phyloP scores from a whole-genome alignment of 2,329 filamentous ascomycete genomes.

The Bertia moriformis region DNA sequence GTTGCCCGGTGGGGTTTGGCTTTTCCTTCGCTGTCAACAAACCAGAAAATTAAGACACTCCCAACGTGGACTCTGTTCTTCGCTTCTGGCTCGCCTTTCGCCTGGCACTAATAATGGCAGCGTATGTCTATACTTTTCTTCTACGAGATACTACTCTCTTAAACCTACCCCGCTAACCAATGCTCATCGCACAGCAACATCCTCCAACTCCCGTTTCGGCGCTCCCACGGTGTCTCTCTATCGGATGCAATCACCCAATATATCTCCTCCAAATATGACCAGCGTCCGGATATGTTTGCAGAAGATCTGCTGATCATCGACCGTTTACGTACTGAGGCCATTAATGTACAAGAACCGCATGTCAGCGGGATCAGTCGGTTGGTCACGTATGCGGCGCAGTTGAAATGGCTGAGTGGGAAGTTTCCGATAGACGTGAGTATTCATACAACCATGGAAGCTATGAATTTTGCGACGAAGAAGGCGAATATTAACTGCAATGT shows the following conservation, averaged over 20 bases:
- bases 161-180: background rate
- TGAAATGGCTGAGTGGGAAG: conserved; percentile 54
- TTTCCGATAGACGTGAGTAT: conserved; percentile 47
- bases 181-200: background rate
- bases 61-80: too few species aligned
- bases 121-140: too few species aligned
- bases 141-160: background rate
- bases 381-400: conserved; percentile 49
- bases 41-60: too few species aligned
- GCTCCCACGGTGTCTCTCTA: conserved; percentile 43
- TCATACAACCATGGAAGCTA: too few species aligned
- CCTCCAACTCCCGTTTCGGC: conserved; percentile 49
- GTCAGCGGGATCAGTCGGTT: conserved; percentile 48
- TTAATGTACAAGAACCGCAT: conserved; percentile 50
- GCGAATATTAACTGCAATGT: conserved; percentile 1
- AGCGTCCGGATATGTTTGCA: conserved; percentile 55
- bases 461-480: conserved; percentile 4
- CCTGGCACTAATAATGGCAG: background rate
- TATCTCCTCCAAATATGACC: conserved; percentile 60
- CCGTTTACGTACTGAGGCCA: conserved; percentile 42
- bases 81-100: background rate
- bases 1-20: background rate
- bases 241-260: conserved; percentile 52
- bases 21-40: background rate
- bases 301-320: conserved; percentile 50